A percentile compares a stretch with the other conserved stretches of the same genome.
Conservation (phyloP, 169 alveolate species). For the Perkinsus olseni region DNA sequence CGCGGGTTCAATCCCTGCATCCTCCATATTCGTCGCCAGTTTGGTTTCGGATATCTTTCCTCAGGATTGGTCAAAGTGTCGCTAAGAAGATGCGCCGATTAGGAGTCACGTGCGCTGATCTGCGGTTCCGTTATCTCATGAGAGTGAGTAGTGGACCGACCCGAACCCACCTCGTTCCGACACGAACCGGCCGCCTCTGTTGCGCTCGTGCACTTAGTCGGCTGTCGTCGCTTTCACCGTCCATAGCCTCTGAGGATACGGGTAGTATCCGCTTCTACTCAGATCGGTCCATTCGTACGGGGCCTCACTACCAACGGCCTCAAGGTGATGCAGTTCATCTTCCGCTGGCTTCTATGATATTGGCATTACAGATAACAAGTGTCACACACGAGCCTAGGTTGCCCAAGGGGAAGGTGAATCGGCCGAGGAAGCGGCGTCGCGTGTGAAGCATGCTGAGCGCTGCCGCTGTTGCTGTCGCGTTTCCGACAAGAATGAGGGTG, state of each 20-base stretch:
- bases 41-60: too few relatives aligned
- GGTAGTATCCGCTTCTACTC: too few relatives aligned
- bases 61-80: neutral
- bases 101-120: neutral
- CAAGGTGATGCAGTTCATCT: neutral
- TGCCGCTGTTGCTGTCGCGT: too few relatives aligned
- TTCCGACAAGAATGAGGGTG: too few relatives aligned
- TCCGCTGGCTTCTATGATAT: too few relatives aligned
- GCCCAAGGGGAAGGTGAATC: neutral
- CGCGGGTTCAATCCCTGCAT: too few relatives aligned
- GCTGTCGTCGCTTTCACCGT: too few relatives aligned
- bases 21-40: neutral
- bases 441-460: neutral
- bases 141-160: neutral
- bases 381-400: neutral
- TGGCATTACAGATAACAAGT: neutral
- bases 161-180: too few relatives aligned
- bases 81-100: neutral
- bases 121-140: neutral
- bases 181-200: too few relatives aligned
- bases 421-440: neutral
- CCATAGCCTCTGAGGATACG: too few relatives aligned
- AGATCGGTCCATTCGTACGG: neutral
- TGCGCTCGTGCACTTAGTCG: too few relatives aligned
- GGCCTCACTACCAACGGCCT: neutral